phyloP scores from a whole-genome alignment of 257 asterid species.

The Perilla frutescens region DNA sequence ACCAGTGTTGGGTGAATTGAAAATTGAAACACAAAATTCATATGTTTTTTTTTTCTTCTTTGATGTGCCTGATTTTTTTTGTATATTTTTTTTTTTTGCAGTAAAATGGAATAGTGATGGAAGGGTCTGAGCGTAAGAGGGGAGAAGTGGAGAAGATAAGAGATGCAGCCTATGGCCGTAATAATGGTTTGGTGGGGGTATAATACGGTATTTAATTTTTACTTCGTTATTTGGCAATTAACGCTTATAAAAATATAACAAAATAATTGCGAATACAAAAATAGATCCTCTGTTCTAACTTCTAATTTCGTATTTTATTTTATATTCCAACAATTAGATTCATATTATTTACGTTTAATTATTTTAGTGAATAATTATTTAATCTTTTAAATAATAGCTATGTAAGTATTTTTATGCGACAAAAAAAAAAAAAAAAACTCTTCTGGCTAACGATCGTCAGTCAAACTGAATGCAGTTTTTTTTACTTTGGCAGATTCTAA shows the following conservation, averaged over 20 bases:
- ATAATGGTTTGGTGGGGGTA: neutral
- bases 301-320: no score
- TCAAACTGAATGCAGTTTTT: no score
- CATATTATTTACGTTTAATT: no score
- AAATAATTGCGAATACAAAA: neutral
- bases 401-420: no score
- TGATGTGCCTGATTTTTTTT: neutral
- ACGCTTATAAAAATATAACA: neutral
- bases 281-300: neutral
- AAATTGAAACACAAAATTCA: constrained; percentile 36
- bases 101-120: neutral
- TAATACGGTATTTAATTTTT: neutral
- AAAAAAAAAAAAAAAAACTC: no score
- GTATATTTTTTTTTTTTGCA: neutral
- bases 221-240: no score
- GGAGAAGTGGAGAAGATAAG: constrained; percentile 8
- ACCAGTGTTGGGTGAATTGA: constrained; percentile 42
- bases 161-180: constrained; percentile 6
- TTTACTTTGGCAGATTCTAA: no score
- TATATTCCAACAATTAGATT: no score
- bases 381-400: no score
- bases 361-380: no score
- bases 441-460: no score
- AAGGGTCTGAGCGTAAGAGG: neutral
- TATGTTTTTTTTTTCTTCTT: neutral